These are phyloP conservation scores for Hypoxylon sp. DNA, from an alignment of 2,329 filamentous ascomycete genomes.

Conservation along the genomic window DNA sequence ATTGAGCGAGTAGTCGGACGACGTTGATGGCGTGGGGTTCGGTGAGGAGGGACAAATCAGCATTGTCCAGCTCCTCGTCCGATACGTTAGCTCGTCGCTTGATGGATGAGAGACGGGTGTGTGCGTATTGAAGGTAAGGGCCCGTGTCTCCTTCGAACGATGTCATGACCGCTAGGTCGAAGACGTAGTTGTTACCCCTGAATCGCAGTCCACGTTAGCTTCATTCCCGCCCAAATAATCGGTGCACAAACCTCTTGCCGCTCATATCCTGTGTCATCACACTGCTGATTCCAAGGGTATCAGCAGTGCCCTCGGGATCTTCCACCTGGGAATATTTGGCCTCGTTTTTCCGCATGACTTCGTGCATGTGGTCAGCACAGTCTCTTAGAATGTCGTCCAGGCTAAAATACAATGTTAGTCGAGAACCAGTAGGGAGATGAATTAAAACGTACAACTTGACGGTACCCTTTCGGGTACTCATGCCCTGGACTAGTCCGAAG, in stretches of 20 bases:
- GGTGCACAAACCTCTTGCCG: constrained; percentile 81
- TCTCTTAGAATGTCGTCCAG: constrained; percentile 79
- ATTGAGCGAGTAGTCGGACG: constrained; percentile 82
- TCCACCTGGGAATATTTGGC: constrained; percentile 92
- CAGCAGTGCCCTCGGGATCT: constrained; percentile 84
- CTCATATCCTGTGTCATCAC: constrained; percentile 99
- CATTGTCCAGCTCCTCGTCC: constrained; percentile 51
- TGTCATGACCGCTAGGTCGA: constrained; percentile 80
- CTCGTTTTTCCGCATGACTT: constrained; percentile 93
- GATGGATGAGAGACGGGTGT: constrained; percentile 71
- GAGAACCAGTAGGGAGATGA: not conserved
- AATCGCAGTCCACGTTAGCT: constrained; percentile 40
- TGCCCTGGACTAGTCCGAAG: constrained; percentile 79
- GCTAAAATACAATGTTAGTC: constrained; percentile 30
- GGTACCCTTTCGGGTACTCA: constrained; percentile 79
- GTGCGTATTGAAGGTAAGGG: constrained; percentile 80
- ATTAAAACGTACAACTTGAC: constrained; percentile 61
- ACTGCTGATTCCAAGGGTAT: constrained; percentile 90
- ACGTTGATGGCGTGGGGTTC: constrained; percentile 72
- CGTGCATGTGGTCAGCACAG: constrained; percentile 96
- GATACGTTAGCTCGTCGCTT: constrained; percentile 52
- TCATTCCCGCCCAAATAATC: constrained; percentile 49
- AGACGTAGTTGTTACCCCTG: constrained; percentile 68
- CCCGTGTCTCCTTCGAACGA: constrained; percentile 82
- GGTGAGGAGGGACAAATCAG: constrained; percentile 64